Conservation (phyloP, 306 rosid genomes). For the Cucumis melo region DNA sequence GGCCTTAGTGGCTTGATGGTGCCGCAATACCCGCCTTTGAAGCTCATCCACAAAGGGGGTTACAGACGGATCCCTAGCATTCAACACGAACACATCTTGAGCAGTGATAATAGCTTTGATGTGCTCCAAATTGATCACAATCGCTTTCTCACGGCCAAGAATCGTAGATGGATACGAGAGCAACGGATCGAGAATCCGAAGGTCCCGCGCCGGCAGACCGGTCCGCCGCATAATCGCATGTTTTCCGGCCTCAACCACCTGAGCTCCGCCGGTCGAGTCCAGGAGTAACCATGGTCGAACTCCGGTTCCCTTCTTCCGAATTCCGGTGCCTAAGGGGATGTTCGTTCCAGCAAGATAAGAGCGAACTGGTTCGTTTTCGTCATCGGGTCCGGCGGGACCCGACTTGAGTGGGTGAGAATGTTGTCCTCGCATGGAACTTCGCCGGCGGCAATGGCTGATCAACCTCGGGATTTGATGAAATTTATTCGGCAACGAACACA, state of each 20-base stretch:
- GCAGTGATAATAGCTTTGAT: slow-evolving; percentile 93
- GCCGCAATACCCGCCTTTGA: slow-evolving; percentile 47
- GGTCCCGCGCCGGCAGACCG: slow-evolving; percentile 86
- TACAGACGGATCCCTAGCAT: slow-evolving; percentile 84
- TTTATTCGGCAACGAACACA: no score
- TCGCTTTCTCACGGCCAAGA: slow-evolving; percentile 71
- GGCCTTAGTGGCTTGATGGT: slow-evolving; percentile 38
- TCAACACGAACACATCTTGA: slow-evolving; percentile 68
- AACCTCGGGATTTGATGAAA: not conserved
- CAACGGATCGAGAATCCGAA: slow-evolving; percentile 74
- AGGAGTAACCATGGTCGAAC: slow-evolving; percentile 68
- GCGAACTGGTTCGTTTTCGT: slow-evolving; percentile 23
- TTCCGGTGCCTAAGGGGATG: slow-evolving; percentile 14
- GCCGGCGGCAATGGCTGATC: not conserved
- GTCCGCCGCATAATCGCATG: slow-evolving; percentile 90
- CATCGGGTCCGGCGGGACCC: slow-evolving; percentile 11
- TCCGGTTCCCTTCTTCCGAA: slow-evolving; percentile 65
- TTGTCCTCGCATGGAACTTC: slow-evolving; percentile 13
- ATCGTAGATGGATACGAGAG: slow-evolving; percentile 57
- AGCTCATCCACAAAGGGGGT: slow-evolving; percentile 74
- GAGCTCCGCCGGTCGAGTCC: slow-evolving; percentile 42
- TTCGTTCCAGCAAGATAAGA: slow-evolving; percentile 5
- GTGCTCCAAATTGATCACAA: slow-evolving; percentile 86
- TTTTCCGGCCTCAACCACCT: slow-evolving; percentile 78
- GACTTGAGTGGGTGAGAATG: slow-evolving; percentile 14